These are phyloP conservation scores for Cystofilobasidium macerans DNA, from an alignment of 768 basidiomycete genomes.

Conservation along the genomic window DNA sequence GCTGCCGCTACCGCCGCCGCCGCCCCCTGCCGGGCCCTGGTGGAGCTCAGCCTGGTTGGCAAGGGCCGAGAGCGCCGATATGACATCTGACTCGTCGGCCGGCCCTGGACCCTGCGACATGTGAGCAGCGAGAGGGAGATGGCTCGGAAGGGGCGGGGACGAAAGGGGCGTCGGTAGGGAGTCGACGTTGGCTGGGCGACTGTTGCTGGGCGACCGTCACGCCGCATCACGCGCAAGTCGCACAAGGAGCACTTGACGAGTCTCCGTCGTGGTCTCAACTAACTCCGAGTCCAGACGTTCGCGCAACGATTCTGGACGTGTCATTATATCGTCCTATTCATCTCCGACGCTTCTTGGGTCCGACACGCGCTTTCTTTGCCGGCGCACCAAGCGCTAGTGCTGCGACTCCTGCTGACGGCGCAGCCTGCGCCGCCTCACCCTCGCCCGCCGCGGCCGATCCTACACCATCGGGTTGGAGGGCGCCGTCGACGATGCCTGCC, in stretches of 20 bases:
- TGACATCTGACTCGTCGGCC: slow-evolving; percentile 3
- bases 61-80: not conserved
- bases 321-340: not conserved
- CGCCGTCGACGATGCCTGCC: slow-evolving; percentile 44
- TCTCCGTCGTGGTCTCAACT: too few relatives aligned
- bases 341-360: not conserved
- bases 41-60: slow-evolving; percentile 5
- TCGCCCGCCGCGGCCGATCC: not conserved
- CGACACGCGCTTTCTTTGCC: not conserved
- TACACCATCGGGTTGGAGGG: not conserved
- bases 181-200: too few relatives aligned
- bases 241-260: too few relatives aligned
- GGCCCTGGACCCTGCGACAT: not conserved
- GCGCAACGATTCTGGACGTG: too few relatives aligned
- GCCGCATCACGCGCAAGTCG: too few relatives aligned
- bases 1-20: too few relatives aligned
- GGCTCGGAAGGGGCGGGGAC: too few relatives aligned
- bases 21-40: not conserved
- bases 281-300: too few relatives aligned
- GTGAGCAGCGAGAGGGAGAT: not conserved
- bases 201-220: too few relatives aligned
- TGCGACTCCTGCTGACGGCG: not conserved
- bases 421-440: not conserved
- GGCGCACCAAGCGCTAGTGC: not conserved
- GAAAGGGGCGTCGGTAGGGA: too few relatives aligned